Evolutionary conservation across 352 stramenopile genomes (phyloP), one percentile per base, ranked within the genome.

Genomic region (Phytophthora chlamydospora): DNA sequence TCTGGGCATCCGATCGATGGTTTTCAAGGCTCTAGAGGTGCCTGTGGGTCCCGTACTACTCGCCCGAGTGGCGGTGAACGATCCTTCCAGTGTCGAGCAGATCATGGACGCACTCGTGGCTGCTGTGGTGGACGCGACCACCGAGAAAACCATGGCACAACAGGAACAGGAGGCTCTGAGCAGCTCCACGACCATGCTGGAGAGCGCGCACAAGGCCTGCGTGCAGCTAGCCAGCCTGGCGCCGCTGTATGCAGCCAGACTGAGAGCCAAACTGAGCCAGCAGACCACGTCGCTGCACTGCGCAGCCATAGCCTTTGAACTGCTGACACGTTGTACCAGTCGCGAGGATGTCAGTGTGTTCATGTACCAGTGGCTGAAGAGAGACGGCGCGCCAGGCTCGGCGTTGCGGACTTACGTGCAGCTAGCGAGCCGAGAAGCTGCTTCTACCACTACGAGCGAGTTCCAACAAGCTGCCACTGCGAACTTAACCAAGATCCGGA

Each of bases 11-110:
- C 5, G 53, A 19, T 29, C 52, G 3, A 44, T 73, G n/a, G 48
- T 35, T 44, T 31, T 50, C 1, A 64, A 62, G 44, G 47, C 56
- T 45, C 52, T 90, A 49, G 27, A 34, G 1, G 71, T 85, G 27
- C 67, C 80, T 4, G 36, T 84, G 0, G 80, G 73, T 16, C 66
- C 73, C 17, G 58, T 72, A 8, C 39, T 90, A 24, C 35, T 90
- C 4, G 62, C 75, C 41, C 66, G 65, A 39, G 19, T 90, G 7
- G 74, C 80, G 4, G 55, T 76, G 9, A 90, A 90, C 53, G 78
- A 90, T 42, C 78, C 78, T 7, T 69, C 66, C 0, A 64, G 59
- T 27, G 62, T 79, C 6, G 58, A 77, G 31, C 34, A 73, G 12
- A 60, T 90, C 8, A 39, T 87, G 46, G 60, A 76, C 17, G 62